These are phyloP conservation scores for Phialophora chinensis DNA, from an alignment of 2,329 filamentous ascomycete species.

Conservation along the genomic window DNA sequence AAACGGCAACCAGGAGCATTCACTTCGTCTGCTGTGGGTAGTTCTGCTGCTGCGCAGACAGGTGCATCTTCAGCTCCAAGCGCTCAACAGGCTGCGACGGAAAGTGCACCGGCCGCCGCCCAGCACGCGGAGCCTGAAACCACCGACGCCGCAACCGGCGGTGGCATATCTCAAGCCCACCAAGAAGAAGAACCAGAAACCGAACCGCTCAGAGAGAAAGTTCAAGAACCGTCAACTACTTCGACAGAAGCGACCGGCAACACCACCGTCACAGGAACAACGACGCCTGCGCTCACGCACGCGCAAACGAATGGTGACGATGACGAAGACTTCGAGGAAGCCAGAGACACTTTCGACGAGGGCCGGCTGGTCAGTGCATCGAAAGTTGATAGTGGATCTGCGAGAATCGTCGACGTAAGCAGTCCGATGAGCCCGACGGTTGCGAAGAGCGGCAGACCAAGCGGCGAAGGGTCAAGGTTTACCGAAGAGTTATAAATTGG, in stretches of 20 bases:
- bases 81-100: background rate
- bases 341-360: slow-evolving; percentile 39
- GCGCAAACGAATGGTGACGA: slow-evolving; percentile 28
- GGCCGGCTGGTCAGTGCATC: slow-evolving; percentile 25
- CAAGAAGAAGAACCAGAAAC: slow-evolving; percentile 16
- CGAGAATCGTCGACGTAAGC: slow-evolving; percentile 30
- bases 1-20: slow-evolving; percentile 22
- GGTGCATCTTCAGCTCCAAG: background rate
- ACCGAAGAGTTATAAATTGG: slow-evolving; percentile 33
- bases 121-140: slow-evolving; percentile 1
- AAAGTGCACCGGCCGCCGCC: background rate
- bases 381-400: slow-evolving; percentile 34
- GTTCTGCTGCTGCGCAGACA: slow-evolving; percentile 18
- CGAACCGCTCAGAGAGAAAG: slow-evolving; percentile 26
- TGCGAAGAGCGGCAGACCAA: slow-evolving; percentile 19
- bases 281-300: slow-evolving; percentile 30
- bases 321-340: slow-evolving; percentile 40
- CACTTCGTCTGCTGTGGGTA: slow-evolving; percentile 15
- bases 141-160: background rate
- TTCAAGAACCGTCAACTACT: slow-evolving; percentile 31
- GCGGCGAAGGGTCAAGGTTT: slow-evolving; percentile 33
- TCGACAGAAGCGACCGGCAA: slow-evolving; percentile 24
- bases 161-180: slow-evolving; percentile 19
- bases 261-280: slow-evolving; percentile 25
- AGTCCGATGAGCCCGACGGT: slow-evolving; percentile 15